Conservation (phyloP, 768 basidiomycete species). For the Pleurotus sapidus region DNA sequence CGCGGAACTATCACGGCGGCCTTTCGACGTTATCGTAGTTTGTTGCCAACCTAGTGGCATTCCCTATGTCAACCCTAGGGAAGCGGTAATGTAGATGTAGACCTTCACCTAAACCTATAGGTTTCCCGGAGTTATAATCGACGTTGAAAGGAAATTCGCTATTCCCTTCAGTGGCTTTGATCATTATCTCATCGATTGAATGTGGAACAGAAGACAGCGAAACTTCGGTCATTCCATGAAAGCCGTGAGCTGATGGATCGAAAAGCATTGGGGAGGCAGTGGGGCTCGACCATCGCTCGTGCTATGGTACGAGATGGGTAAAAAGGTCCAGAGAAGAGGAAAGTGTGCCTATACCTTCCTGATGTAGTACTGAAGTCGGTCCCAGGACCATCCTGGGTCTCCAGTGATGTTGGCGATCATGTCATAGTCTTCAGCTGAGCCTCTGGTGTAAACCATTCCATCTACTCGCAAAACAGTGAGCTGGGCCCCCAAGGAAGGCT, state of each 20-base stretch:
- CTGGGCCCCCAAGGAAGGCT: too few relatives aligned
- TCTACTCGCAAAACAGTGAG: slow-evolving; percentile 10
- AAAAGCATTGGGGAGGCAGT: slow-evolving; percentile 20
- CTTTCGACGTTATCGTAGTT: slow-evolving; percentile 21
- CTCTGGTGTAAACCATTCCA: slow-evolving; percentile 23
- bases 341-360: slow-evolving; percentile 26
- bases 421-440: slow-evolving; percentile 22
- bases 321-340: slow-evolving; percentile 21
- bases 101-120: slow-evolving; percentile 24
- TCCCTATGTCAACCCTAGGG: too few relatives aligned
- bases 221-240: slow-evolving; percentile 16
- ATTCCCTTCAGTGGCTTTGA: slow-evolving; percentile 19
- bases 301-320: slow-evolving; percentile 6
- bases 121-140: slow-evolving; percentile 30
- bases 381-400: slow-evolving; percentile 27
- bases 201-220: slow-evolving; percentile 17
- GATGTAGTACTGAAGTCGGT: slow-evolving; percentile 18
- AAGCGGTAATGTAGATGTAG: too few relatives aligned
- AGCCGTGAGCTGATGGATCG: slow-evolving; percentile 24
- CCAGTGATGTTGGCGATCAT: slow-evolving; percentile 19
- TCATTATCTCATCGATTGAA: slow-evolving; percentile 15
- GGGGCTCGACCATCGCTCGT: slow-evolving; percentile 15
- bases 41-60: slow-evolving; percentile 26
- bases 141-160: slow-evolving; percentile 27
- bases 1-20: slow-evolving; percentile 13